Evolutionary conservation across 73 alveolate species (phyloP).

Genomic region (Breviolum minutum): DNA sequence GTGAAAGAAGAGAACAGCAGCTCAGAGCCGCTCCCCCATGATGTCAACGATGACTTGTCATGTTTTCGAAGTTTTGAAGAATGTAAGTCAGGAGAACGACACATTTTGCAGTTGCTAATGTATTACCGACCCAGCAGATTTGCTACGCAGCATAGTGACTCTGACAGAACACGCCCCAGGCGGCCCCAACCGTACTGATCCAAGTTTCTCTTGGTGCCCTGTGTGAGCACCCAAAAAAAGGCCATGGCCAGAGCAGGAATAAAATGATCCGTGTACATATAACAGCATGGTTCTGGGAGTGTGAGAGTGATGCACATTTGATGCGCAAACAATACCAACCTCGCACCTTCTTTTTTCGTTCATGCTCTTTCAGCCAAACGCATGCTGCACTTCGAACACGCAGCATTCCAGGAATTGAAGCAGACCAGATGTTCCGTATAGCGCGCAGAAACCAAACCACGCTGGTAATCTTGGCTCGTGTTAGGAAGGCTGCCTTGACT

Average conservation of each 20-base stretch:
- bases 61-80: no score
- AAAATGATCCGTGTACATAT: not conserved
- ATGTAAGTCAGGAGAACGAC: not conserved
- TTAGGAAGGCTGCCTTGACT: conserved; percentile 14
- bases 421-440: no score
- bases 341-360: no score
- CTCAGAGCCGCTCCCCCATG: not conserved
- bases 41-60: no score
- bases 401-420: no score
- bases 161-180: not conserved
- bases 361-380: no score
- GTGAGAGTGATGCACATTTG: no score
- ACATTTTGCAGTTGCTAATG: not conserved
- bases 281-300: no score
- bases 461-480: no score
- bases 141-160: not conserved
- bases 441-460: no score
- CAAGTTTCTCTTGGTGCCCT: not conserved
- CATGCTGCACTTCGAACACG: no score
- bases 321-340: not conserved
- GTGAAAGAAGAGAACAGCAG: conserved; percentile 25
- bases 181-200: conserved; percentile 90
- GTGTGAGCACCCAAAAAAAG: not conserved
- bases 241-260: not conserved
- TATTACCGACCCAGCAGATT: not conserved